Conservation (phyloP, 202 grass and related monocot genomes). For the Setaria italica region DNA sequence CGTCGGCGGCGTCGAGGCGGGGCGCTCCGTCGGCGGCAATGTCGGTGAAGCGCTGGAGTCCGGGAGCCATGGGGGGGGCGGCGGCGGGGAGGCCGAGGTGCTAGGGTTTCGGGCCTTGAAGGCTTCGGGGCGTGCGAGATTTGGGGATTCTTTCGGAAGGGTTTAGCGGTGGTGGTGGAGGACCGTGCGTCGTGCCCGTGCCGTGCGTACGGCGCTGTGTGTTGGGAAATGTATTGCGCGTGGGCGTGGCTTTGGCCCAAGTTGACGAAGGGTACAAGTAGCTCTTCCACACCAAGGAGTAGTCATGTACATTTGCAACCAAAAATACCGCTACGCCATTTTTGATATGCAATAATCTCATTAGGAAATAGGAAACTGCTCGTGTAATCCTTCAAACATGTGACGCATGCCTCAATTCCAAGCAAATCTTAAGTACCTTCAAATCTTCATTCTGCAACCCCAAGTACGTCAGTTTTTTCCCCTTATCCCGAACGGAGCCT, state of each 20-base stretch:
- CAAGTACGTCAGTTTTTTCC: background rate
- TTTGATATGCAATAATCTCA: background rate
- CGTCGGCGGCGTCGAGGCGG: slow-evolving; percentile 49
- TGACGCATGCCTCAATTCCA: no score
- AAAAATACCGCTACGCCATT: background rate
- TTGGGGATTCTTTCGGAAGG: slow-evolving; percentile 57
- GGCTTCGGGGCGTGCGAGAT: slow-evolving; percentile 44
- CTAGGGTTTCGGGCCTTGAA: slow-evolving; percentile 55
- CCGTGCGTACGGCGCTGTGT: slow-evolving; percentile 11
- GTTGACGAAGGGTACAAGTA: slow-evolving; percentile 12
- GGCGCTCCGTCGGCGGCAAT: slow-evolving; percentile 55
- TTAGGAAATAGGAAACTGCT: no score
- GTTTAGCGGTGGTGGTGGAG: slow-evolving; percentile 40
- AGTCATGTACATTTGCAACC: background rate
- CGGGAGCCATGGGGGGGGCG: slow-evolving; percentile 65
- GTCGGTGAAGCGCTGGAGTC: slow-evolving; percentile 61
- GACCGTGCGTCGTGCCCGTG: background rate
- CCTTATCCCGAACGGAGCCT: background rate
- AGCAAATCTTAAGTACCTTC: no score
- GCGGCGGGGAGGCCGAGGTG: slow-evolving; percentile 37
- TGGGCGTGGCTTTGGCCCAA: background rate
- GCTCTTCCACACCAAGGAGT: background rate
- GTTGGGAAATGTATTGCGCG: slow-evolving; percentile 30
- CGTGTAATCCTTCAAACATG: no score
- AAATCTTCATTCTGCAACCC: background rate